phyloP scores from a whole-genome alignment of 2,329 filamentous ascomycete species.

The Trichoderma koningii region DNA sequence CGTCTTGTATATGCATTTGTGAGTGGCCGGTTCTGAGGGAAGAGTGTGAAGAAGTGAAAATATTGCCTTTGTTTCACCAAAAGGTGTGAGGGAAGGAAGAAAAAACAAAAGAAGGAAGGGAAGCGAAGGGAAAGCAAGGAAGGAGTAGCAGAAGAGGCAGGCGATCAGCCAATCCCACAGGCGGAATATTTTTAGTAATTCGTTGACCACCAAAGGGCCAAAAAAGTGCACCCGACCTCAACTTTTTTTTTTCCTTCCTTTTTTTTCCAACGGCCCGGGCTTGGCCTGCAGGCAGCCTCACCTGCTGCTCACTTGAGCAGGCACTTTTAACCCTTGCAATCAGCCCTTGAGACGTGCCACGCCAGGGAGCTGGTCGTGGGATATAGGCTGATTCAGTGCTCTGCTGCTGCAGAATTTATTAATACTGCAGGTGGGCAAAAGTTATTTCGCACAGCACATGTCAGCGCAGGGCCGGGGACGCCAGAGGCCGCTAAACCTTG shows the following conservation, averaged over 20 bases:
- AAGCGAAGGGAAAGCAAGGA: constrained; percentile 10
- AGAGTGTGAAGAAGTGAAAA: constrained; percentile 21
- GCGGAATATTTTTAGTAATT: constrained; percentile 26
- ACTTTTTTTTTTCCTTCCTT: no score
- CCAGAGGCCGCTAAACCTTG: constrained; percentile 8
- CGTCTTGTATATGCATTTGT: constrained; percentile 60
- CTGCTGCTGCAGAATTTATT: background rate
- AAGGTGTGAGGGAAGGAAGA: constrained; percentile 26
- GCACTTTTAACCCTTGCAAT: constrained; percentile 12
- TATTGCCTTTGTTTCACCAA: constrained; percentile 19
- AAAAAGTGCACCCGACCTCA: constrained; percentile 3
- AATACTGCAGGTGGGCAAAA: background rate
- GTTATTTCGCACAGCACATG: constrained; percentile 9
- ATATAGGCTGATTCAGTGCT: constrained; percentile 3
- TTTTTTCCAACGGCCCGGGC: background rate
- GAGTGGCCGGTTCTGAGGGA: constrained; percentile 30
- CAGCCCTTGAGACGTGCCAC: constrained; percentile 3
- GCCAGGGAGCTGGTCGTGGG: constrained; percentile 13
- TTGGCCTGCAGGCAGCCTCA: constrained; percentile 15
- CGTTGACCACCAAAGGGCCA: constrained; percentile 3
- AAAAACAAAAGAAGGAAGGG: constrained; percentile 27
- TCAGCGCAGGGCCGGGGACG: constrained; percentile 15
- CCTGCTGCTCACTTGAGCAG: constrained; percentile 14
- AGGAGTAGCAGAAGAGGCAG: constrained; percentile 16
- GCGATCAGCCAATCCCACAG: background rate